A percentile compares a stretch with the other conserved stretches of the same genome.
phyloP scores from a whole-genome alignment of 345 rosid genomes.

The Arabis hirsuta region DNA sequence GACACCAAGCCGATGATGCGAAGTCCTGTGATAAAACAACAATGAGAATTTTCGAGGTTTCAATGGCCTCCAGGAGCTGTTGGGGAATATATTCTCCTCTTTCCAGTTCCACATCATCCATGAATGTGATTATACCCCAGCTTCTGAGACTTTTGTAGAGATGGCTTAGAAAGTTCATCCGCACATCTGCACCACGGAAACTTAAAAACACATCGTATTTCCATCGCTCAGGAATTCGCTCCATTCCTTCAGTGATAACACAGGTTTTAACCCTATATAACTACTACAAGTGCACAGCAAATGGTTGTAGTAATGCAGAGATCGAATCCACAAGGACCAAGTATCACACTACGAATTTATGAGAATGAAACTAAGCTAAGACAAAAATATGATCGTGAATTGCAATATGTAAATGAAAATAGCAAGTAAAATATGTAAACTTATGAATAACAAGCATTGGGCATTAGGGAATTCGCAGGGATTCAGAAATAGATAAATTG shows the following conservation, averaged over 20 bases:
- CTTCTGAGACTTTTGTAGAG: not conserved
- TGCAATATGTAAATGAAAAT: too few species aligned
- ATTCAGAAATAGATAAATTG: too few species aligned
- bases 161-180: constrained; percentile 19
- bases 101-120: not conserved
- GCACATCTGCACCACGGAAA: constrained; percentile 28
- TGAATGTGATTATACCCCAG: not conserved
- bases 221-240: not conserved
- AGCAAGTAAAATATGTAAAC: too few species aligned
- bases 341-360: too few species aligned
- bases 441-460: too few species aligned
- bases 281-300: too few species aligned
- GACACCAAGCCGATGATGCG: constrained; percentile 24
- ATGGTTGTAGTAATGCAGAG: too few species aligned
- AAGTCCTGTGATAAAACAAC: constrained; percentile 22
- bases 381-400: too few species aligned
- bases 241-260: not conserved
- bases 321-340: too few species aligned
- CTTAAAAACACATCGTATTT: constrained; percentile 33
- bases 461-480: too few species aligned
- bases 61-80: not conserved
- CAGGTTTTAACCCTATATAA: too few species aligned
- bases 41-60: constrained; percentile 4
- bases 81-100: constrained; percentile 6
- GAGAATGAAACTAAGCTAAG: too few species aligned